These are phyloP conservation scores for Thyridium curvatum DNA, from an alignment of 2,329 filamentous ascomycete species.

Conservation along the genomic window DNA sequence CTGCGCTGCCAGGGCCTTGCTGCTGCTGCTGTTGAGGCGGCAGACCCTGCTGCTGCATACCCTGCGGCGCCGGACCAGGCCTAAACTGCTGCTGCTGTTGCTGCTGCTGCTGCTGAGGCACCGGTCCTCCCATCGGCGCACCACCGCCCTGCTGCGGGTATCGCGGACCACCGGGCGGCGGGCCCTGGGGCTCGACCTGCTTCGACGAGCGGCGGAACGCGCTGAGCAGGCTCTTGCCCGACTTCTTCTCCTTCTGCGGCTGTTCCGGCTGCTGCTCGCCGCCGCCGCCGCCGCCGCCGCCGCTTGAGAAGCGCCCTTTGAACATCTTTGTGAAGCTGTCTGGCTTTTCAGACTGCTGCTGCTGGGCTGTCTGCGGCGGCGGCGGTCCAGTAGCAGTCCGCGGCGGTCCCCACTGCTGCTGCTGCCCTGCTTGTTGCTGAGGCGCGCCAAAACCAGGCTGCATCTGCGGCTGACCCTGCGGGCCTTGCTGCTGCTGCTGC, in stretches of 20 bases:
- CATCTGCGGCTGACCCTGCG: neutral
- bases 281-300: slow-evolving; percentile 2
- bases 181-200: slow-evolving; percentile 12
- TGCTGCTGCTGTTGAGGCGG: slow-evolving; percentile 5
- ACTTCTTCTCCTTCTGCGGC: slow-evolving; percentile 14
- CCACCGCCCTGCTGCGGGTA: slow-evolving; percentile 6
- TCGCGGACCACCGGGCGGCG: slow-evolving; percentile 16
- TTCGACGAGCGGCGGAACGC: slow-evolving; percentile 18
- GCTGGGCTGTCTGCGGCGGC: neutral
- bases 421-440: slow-evolving; percentile 1
- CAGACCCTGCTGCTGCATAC: slow-evolving; percentile 1
- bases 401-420: neutral
- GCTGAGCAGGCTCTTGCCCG: slow-evolving; percentile 13
- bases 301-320: slow-evolving; percentile 7
- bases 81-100: neutral
- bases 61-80: neutral
- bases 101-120: slow-evolving; percentile 8
- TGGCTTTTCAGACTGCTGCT: slow-evolving; percentile 5
- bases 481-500: neutral
- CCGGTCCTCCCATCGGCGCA: neutral
- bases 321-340: slow-evolving; percentile 6
- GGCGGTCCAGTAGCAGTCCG: neutral
- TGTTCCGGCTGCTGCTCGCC: slow-evolving; percentile 5
- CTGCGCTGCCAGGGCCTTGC: neutral
- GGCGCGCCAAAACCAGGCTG: slow-evolving; percentile 1